Conservation (phyloP, 2,329 filamentous ascomycete species). For the Alternaria sp. region DNA sequence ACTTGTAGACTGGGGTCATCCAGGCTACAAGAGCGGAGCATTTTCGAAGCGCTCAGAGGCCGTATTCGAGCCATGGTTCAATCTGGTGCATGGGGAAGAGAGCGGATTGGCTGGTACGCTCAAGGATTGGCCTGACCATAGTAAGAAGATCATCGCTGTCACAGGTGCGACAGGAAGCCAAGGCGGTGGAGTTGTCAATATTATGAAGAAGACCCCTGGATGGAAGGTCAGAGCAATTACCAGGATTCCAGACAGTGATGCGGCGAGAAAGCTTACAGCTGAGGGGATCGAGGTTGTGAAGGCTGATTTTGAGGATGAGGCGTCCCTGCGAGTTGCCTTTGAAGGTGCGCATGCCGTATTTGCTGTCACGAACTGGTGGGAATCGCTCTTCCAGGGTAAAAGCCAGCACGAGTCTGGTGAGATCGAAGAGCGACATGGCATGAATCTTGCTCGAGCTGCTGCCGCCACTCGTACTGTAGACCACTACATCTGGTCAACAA, state of each 20-base stretch:
- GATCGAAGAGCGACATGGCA: conserved; percentile 52
- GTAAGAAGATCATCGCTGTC: conserved; percentile 34
- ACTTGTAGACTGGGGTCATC: conserved; percentile 45
- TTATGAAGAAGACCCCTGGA: conserved; percentile 32
- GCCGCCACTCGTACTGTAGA: conserved; percentile 48
- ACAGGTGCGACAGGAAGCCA: conserved; percentile 41
- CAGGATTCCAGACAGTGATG: conserved; percentile 27
- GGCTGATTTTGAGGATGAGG: conserved; percentile 32
- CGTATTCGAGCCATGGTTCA: conserved; percentile 60
- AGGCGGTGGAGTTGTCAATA: conserved; percentile 36
- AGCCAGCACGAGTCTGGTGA: conserved; percentile 45
- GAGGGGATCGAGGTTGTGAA: conserved; percentile 33
- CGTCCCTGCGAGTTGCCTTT: conserved; percentile 29
- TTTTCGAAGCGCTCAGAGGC: conserved; percentile 53
- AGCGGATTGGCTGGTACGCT: conserved; percentile 53
- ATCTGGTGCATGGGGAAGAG: conserved; percentile 54
- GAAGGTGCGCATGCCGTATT: conserved; percentile 44
- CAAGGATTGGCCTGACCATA: conserved; percentile 32
- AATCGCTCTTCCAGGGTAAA: conserved; percentile 40
- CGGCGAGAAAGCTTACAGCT: conserved; percentile 29
- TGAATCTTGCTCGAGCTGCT: conserved; percentile 56
- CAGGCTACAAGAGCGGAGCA: conserved; percentile 52
- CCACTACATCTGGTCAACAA: conserved; percentile 59
- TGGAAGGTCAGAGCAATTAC: conserved; percentile 38
- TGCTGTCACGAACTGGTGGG: conserved; percentile 55